Base-by-base conservation (phyloP, 768 basidiomycete genomes). In the Tylopilus vinaceipallidus region DNA sequence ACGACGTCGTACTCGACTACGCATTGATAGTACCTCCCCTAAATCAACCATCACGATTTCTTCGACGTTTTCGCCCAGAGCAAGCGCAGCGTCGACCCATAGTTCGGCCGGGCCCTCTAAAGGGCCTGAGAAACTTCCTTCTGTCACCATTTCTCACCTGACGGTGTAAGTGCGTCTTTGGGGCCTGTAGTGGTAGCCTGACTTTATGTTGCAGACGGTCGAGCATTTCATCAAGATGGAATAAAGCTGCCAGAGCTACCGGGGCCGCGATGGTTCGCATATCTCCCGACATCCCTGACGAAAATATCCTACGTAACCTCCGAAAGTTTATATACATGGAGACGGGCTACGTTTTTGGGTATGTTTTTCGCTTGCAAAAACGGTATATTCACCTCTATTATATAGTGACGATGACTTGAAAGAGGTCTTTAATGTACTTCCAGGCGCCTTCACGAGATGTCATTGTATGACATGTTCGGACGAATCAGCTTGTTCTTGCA, bases 271-370 rank as follows among this genome's bases (percentile, higher is more conserved):
- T 54, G 5, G 54, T 75, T 22, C 63, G 57, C 14, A 67, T 75
- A 49, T 66, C 66, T 14, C 63, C 66, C 27, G 53, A 63, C 16
- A 59, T 75, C n/a, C 64, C 60, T 49, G 65, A 59, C 26, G 69
- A 64, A 32, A 67, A 73, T 11, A 56, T 76, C 4, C 83, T 82
- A 0, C 63, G 55, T 3, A 57, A 79, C n/a, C 60, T 70, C 5
- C 52, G 64, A 0, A 58, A 59, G 14, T 86, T 86, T 45, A 46
- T 50, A 47, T 86, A 84, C 57, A 52, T 82, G 12, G 84, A 86
- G 57, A 66, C 63, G 32, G 68, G 71, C 10, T 86, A 84, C 44
- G 46, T 65, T 12, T 77, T 75, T 78, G 77, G 57, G 40, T 81
- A 67, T 17, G 40, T 45, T 33, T n/a, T 7, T 10, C 22, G 42